These are phyloP conservation scores for Colletotrichum caudatum DNA, from an alignment of 2,329 filamentous ascomycete species.

Conservation along the genomic window DNA sequence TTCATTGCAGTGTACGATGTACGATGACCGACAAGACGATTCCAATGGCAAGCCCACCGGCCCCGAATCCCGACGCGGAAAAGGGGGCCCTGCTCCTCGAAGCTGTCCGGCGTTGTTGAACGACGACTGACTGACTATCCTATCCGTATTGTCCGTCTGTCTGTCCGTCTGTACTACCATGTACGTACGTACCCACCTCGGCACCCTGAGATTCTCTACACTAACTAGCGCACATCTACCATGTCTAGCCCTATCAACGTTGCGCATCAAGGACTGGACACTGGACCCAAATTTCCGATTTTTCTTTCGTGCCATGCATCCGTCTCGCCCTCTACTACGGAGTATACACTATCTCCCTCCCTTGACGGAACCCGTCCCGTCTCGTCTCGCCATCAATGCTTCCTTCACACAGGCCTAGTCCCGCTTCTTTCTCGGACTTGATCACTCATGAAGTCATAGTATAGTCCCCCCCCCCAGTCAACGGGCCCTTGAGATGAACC, in stretches of 20 bases:
- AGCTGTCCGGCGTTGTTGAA: neutral
- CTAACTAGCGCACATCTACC: conserved; percentile 27
- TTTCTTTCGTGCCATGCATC: neutral
- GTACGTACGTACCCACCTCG: conserved; percentile 14
- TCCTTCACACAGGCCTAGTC: neutral
- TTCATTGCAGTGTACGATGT: too few species aligned
- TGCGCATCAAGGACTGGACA: neutral
- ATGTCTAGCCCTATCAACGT: conserved; percentile 18
- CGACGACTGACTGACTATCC: neutral
- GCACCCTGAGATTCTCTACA: conserved; percentile 15
- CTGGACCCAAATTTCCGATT: conserved; percentile 21
- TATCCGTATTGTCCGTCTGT: too few species aligned
- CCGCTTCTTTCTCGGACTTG: conserved; percentile 29
- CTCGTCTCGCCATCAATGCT: neutral
- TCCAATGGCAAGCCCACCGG: neutral
- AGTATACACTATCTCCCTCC: too few species aligned
- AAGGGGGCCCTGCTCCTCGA: too few species aligned
- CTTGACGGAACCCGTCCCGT: neutral
- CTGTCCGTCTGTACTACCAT: too few species aligned
- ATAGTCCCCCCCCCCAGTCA: conserved; percentile 18
- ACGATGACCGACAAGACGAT: too few species aligned
- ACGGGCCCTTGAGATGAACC: conserved; percentile 28
- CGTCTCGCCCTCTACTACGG: too few species aligned
- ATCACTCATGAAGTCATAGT: conserved; percentile 38
- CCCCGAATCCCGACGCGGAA: neutral